Evolutionary conservation across 331 rosid genomes (phyloP), one percentile per base, ranked within the genome.

Genomic region (Acacia pycnantha): DNA sequence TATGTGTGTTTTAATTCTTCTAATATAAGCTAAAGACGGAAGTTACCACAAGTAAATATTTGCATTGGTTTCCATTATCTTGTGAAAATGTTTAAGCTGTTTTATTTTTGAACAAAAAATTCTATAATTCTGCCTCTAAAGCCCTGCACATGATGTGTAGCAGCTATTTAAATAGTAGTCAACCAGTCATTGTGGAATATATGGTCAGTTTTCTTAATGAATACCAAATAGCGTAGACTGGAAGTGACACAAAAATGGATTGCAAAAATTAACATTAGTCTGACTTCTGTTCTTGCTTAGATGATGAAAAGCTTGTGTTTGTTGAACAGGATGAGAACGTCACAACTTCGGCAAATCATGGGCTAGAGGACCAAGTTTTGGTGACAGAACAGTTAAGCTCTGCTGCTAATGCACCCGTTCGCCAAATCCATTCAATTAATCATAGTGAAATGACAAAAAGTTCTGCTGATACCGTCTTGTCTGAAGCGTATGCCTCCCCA

Each of bases 401-500:
- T 81, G 81, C 82, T 74, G 70, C 84, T 82, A 88, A 84, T 77
- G 64, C 85, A 11, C 58, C 84, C 80, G 59, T 93, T 83, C 88
- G 82, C 71, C 53, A 87, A 47, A 59, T 70, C 77, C 91, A 84
- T 81, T 76, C 88, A 19, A 89, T 88, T 82, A 85, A 84, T 79
- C 83, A 83, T 64, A 84, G 84, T 77, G 92, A 91, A 85, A 62
- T 82, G 46, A 79, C 71, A 40, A 81, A 85, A 79, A 84, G 74
- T 87, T 76, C 87, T 6, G 58, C 91, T 69, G 85, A 87, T 80
- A 79, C 85, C n/a, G 90, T 86, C 65, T 84, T 87, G 70, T 73
- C 90, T 35, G 98, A 92, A 70, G 81, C 81, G 14, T 82, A 86
- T 85, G 85, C 85, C 82, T 88, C 97, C 50, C 61, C 88, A 78